Evolutionary conservation across 2,329 filamentous ascomycete species (phyloP).

Genomic region (Pseudohalonectria lignicola): DNA sequence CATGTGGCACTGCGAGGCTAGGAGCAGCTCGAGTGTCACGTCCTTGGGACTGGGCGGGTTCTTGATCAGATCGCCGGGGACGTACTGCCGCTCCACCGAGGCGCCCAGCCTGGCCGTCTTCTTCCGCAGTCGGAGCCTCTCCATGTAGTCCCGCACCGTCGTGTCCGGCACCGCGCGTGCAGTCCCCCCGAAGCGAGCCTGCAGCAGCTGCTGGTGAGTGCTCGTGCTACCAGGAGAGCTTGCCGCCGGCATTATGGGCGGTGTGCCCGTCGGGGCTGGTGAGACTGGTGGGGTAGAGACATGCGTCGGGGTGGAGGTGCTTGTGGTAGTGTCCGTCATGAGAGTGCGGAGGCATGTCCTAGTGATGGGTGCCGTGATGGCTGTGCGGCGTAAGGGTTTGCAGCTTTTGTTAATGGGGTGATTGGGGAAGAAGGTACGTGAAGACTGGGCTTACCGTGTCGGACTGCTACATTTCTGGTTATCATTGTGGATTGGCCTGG

Average conservation of each 20-base stretch:
- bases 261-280: too few species aligned
- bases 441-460: conserved; percentile 35
- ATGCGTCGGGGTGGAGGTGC: conserved; percentile 14
- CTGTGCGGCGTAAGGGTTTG: conserved; percentile 41
- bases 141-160: conserved; percentile 23
- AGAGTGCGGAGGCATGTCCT: conserved; percentile 25
- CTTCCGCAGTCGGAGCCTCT: conserved; percentile 28
- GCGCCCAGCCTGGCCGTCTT: conserved; percentile 38
- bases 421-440: conserved; percentile 10
- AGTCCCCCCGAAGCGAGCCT: conserved; percentile 3
- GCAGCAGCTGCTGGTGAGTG: too few species aligned
- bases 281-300: conserved; percentile 10
- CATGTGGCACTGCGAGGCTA: conserved; percentile 79
- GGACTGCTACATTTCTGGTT: conserved; percentile 39
- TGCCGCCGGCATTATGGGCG: too few species aligned
- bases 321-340: conserved; percentile 18
- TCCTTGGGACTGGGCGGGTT: conserved; percentile 69
- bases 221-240: too few species aligned
- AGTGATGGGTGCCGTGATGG: conserved; percentile 28
- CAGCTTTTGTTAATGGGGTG: too few species aligned
- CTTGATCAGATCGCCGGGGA: conserved; percentile 52
- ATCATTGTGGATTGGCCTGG: conserved; percentile 42
- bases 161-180: conserved; percentile 4
- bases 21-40: conserved; percentile 80
- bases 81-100: conserved; percentile 41